phyloP scores from a whole-genome alignment of 129 eudicot genomes.

The Pittosporum tobira region DNA sequence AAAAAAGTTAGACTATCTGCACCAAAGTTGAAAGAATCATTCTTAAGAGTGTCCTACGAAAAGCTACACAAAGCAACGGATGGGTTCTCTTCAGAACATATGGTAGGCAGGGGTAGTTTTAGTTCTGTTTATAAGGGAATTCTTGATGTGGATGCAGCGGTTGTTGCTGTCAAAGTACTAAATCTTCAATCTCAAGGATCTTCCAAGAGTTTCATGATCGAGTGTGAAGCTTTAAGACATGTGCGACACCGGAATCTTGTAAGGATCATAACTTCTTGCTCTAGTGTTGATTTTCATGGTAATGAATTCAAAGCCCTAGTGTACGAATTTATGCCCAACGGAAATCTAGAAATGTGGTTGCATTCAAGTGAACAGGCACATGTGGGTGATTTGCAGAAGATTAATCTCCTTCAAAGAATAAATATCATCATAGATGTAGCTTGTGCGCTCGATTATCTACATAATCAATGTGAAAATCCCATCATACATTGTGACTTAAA shows the following conservation, averaged over 20 bases:
- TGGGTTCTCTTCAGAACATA: slow-evolving; percentile 8
- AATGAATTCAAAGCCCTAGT: too few species aligned
- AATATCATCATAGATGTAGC: too few species aligned
- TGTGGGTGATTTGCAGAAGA: too few species aligned
- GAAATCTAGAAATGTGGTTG: slow-evolving; percentile 18
- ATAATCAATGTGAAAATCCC: too few species aligned
- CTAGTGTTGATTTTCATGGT: too few species aligned
- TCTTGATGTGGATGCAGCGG: neutral
- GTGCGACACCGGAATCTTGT: too few species aligned
- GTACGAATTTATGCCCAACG: slow-evolving; percentile 16
- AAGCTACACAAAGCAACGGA: slow-evolving; percentile 4
- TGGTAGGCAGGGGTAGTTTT: slow-evolving; percentile 18
- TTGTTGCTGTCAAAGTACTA: slow-evolving; percentile 21
- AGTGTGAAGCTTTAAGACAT: slow-evolving; percentile 17
- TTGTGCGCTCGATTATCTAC: too few species aligned
- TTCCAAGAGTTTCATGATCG: slow-evolving; percentile 17
- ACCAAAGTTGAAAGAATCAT: neutral
- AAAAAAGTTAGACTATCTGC: neutral
- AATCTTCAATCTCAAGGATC: slow-evolving; percentile 16
- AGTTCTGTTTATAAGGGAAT: too few species aligned
- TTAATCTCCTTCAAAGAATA: too few species aligned
- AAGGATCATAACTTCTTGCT: too few species aligned
- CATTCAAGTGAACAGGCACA: neutral
- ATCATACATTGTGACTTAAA: too few species aligned
- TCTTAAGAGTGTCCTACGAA: neutral